A percentile compares a stretch with the other conserved stretches of the same genome.
These are phyloP conservation scores for Aeschynomene evenia DNA, from an alignment of 306 rosid genomes.

Conservation along the genomic window DNA sequence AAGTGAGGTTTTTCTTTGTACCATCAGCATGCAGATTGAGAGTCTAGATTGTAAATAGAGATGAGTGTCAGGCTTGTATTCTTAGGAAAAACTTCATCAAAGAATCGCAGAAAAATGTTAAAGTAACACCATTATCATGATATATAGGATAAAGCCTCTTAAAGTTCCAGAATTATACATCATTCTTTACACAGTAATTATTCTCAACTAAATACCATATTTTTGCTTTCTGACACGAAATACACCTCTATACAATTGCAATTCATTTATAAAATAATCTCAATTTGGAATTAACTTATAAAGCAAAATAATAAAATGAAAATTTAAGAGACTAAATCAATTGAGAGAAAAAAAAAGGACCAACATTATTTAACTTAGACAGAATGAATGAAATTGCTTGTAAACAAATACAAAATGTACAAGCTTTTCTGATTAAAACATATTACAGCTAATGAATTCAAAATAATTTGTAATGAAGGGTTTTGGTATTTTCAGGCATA, in stretches of 20 bases:
- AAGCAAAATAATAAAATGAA: background rate
- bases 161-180: background rate
- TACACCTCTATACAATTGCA: background rate
- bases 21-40: constrained; percentile 66
- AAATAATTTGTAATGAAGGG: constrained; percentile 6
- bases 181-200: background rate
- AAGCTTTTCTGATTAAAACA: background rate
- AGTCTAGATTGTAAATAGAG: constrained; percentile 48
- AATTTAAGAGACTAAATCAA: constrained; percentile 2
- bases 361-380: background rate
- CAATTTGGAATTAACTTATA: background rate
- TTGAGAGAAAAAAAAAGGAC: constrained; percentile 11
- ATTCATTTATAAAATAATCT: background rate
- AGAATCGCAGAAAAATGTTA: background rate
- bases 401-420: background rate
- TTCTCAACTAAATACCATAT: constrained; percentile 4
- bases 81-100: background rate
- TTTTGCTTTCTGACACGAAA: constrained; percentile 15
- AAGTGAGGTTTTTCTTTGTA: constrained; percentile 78
- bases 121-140: background rate
- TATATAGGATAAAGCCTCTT: background rate
- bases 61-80: constrained; percentile 33
- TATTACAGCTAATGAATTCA: background rate
- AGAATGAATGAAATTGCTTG: constrained; percentile 10
- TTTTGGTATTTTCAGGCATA: constrained; percentile 3